Percentiles rank a stretch among this genome's conserved stretches.
Evolutionary conservation across 2,329 filamentous ascomycete genomes (phyloP).

Genomic region (Xylaria sp.): DNA sequence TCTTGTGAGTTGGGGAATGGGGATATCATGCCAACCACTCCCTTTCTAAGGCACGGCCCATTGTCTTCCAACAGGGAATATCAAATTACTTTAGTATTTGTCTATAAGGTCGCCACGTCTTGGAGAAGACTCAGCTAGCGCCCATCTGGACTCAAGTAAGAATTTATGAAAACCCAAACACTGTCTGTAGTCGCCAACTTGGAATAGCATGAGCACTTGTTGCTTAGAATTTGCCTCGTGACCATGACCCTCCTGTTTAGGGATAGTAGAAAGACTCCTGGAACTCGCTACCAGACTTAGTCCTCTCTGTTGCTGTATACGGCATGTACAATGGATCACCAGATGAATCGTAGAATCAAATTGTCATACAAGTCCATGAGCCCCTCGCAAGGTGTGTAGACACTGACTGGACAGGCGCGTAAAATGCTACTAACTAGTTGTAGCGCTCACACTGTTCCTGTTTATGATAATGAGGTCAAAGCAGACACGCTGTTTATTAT

Average conservation of each 20-base stretch:
- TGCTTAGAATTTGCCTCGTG: neutral
- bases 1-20: no score
- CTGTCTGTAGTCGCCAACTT: neutral
- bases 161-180: constrained; percentile 6
- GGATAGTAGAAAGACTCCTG: neutral
- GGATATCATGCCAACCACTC: constrained; percentile 12
- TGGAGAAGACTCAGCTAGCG: no score
- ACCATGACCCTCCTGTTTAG: neutral
- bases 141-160: no score
- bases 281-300: neutral
- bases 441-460: neutral
- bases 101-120: no score
- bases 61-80: constrained; percentile 1
- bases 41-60: constrained; percentile 8
- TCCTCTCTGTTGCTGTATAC: constrained; percentile 1
- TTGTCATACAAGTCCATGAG: neutral
- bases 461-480: neutral
- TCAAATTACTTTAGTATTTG: neutral
- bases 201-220: neutral
- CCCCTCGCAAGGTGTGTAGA: neutral
- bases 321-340: neutral
- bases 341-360: neutral
- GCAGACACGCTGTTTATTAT: constrained; percentile 38
- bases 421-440: neutral
- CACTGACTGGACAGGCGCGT: neutral